Evolutionary conservation across 1,284 basidiomycete genomes (phyloP).

Genomic region (Boletus semigastroideus): DNA sequence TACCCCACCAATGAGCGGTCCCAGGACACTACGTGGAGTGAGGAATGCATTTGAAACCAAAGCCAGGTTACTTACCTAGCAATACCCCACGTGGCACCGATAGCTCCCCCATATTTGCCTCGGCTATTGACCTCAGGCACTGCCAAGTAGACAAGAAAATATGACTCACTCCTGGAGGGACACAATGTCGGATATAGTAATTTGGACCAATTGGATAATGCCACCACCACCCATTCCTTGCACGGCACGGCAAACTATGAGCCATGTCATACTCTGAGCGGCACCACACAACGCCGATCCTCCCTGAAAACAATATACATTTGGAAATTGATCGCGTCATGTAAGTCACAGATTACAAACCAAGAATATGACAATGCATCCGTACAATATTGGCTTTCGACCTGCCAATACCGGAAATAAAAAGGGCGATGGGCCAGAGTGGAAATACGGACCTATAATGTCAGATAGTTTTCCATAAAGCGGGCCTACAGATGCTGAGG

Average conservation of each 20-base stretch:
- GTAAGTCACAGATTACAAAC: conserved; percentile 25
- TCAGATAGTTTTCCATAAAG: conserved; percentile 43
- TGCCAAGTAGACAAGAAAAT: background rate
- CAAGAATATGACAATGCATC: conserved; percentile 40
- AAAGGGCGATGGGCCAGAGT: background rate
- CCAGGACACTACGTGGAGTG: conserved; percentile 37
- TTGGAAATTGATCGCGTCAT: background rate
- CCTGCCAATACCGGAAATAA: conserved; percentile 16
- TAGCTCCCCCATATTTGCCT: conserved; percentile 40
- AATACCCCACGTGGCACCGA: conserved; percentile 48
- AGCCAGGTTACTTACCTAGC: conserved; percentile 32
- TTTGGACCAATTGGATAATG: conserved; percentile 37
- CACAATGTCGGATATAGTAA: conserved; percentile 41
- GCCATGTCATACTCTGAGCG: conserved; percentile 48
- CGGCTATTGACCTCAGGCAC: conserved; percentile 26
- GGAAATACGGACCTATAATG: conserved; percentile 21
- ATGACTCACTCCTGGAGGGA: conserved; percentile 31
- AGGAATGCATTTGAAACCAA: background rate
- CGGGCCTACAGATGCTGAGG: conserved; percentile 33
- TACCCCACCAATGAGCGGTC: conserved; percentile 42
- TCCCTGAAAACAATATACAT: conserved; percentile 18
- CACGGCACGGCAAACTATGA: conserved; percentile 46
- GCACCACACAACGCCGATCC: conserved; percentile 54
- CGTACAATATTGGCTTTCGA: conserved; percentile 41
- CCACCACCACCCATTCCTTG: conserved; percentile 56